Evolutionary conservation across 2,329 filamentous ascomycete genomes (phyloP).

Genomic region (Botryotinia calthae): DNA sequence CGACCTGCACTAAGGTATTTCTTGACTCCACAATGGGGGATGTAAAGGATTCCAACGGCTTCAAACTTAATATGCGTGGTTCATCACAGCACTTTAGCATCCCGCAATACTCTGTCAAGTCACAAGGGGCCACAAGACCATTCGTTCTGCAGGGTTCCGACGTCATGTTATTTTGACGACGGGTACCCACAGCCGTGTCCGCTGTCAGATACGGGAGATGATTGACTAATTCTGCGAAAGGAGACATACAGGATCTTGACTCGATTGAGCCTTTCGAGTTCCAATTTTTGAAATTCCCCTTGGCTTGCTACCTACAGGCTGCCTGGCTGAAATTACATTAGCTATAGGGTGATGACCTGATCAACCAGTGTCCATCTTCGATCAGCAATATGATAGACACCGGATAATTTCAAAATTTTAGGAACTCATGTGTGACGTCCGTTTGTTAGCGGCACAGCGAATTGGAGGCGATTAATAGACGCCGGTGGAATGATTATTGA

Average conservation of each 20-base stretch:
- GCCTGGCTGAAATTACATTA: slow-evolving; percentile 3
- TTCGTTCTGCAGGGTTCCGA: slow-evolving; percentile 33
- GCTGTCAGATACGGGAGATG: slow-evolving; percentile 28
- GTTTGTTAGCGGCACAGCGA: slow-evolving; percentile 16
- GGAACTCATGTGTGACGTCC: slow-evolving; percentile 17
- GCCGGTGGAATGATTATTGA: slow-evolving; percentile 11
- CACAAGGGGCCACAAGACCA: slow-evolving; percentile 24
- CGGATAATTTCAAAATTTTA: not conserved
- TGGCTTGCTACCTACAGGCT: not conserved
- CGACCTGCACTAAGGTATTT: slow-evolving; percentile 16
- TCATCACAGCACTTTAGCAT: slow-evolving; percentile 21
- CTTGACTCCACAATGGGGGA: slow-evolving; percentile 20
- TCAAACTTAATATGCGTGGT: slow-evolving; percentile 19
- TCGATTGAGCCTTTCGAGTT: slow-evolving; percentile 9
- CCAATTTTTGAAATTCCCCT: not conserved
- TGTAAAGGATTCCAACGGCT: slow-evolving; percentile 20
- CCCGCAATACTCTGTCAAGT: slow-evolving; percentile 14
- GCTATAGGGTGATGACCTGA: slow-evolving; percentile 6
- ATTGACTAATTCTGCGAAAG: slow-evolving; percentile 19
- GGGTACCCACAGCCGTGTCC: slow-evolving; percentile 31
- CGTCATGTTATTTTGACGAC: slow-evolving; percentile 32
- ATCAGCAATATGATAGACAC: slow-evolving; percentile 24
- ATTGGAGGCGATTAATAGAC: slow-evolving; percentile 19
- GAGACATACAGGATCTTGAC: slow-evolving; percentile 7
- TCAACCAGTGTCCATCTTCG: slow-evolving; percentile 26